Conservation (phyloP, 345 rosid genomes). For the Arabidopsis thaliana region DNA sequence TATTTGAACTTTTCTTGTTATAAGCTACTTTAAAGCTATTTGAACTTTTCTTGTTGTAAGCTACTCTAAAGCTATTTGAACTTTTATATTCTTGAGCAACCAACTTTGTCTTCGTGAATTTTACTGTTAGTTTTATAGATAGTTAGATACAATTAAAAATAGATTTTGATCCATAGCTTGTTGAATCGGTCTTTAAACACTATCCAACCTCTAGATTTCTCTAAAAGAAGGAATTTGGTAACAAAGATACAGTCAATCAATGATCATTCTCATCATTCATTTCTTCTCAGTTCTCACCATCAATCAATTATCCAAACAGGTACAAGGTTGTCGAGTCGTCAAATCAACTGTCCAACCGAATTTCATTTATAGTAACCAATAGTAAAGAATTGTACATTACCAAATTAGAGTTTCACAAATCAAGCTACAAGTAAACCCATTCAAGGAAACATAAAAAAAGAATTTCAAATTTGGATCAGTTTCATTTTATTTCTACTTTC, state of each 20-base stretch:
- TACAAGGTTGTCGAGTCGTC: neutral
- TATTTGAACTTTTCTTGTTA: too few relatives aligned
- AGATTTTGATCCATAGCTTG: neutral
- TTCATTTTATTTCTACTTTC: neutral
- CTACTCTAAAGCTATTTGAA: too few relatives aligned
- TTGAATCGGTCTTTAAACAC: neutral
- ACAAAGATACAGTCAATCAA: too few relatives aligned
- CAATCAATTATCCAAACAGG: neutral
- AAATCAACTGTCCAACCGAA: neutral
- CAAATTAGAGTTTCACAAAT: neutral
- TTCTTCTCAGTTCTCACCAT: neutral
- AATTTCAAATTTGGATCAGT: too few relatives aligned
- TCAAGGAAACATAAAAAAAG: neutral
- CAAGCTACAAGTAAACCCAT: neutral
- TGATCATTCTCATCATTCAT: neutral
- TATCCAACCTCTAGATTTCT: neutral
- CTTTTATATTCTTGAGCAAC: too few relatives aligned
- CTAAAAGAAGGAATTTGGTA: neutral
- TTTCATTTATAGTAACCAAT: neutral
- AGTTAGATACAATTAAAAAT: neutral
- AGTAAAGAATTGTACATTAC: neutral
- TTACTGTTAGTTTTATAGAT: neutral
- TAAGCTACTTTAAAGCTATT: too few relatives aligned
- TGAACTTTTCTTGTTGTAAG: too few relatives aligned
- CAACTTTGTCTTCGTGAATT: neutral